These are phyloP conservation scores for Metrosideros polymorpha DNA, from an alignment of 441 rosid species.

Conservation along the genomic window DNA sequence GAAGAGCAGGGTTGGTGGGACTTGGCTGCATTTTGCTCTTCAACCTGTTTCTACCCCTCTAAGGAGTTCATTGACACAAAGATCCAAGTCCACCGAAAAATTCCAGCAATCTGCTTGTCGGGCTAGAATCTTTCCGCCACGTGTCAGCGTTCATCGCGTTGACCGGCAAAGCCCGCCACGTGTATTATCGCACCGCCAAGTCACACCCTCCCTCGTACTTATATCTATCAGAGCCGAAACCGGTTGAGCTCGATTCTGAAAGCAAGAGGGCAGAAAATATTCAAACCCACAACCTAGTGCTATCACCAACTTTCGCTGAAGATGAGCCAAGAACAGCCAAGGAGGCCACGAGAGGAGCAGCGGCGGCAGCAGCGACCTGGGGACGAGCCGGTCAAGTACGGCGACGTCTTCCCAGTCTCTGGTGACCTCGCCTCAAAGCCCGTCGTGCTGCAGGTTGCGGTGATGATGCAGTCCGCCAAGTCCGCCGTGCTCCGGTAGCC, in stretches of 20 bases:
- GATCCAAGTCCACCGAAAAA: no score
- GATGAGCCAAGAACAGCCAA: background rate
- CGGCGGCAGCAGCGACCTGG: background rate
- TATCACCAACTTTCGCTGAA: background rate
- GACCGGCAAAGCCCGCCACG: background rate
- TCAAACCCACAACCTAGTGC: background rate
- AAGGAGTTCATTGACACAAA: no score
- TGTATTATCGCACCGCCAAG: background rate
- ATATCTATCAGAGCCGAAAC: background rate
- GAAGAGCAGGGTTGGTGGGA: background rate
- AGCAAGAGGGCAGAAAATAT: background rate
- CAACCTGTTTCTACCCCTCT: no score
- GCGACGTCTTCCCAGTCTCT: background rate
- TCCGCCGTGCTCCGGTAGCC: background rate
- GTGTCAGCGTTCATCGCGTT: no score
- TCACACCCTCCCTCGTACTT: background rate
- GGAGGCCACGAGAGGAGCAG: background rate
- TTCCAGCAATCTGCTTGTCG: no score
- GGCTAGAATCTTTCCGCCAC: no score
- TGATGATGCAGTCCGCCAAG: background rate
- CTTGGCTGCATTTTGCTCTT: no score
- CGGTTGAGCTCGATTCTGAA: background rate
- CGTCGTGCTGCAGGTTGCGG: background rate
- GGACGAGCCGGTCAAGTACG: background rate
- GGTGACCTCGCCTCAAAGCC: background rate